Percentiles rank a stretch among this genome's conserved stretches.
Evolutionary conservation across 805 yeast species (phyloP).

Genomic region (Phaffomyces antillensis): DNA sequence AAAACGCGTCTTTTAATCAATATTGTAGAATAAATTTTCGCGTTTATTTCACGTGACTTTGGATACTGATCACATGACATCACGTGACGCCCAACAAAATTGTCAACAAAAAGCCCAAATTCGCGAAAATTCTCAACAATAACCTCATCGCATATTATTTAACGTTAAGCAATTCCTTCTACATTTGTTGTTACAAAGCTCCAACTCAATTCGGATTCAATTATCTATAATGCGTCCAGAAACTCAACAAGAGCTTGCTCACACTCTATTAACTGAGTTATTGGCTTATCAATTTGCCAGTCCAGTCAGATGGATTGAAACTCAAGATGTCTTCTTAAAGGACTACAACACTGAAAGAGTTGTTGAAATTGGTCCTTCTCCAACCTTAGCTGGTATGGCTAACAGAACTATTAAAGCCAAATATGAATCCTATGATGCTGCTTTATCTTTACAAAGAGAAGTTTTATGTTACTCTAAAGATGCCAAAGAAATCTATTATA

Average conservation of each 20-base stretch:
- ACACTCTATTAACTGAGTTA: slow-evolving; percentile 86
- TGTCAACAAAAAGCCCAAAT: not conserved
- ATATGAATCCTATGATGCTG: slow-evolving; percentile 97
- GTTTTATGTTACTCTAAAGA: slow-evolving; percentile 94
- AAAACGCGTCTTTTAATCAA: slow-evolving; percentile 2
- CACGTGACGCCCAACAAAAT: slow-evolving; percentile 5
- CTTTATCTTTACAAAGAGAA: slow-evolving; percentile 78
- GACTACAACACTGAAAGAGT: slow-evolving; percentile 95
- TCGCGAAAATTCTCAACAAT: slow-evolving; percentile 2
- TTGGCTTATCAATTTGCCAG: slow-evolving; percentile 98
- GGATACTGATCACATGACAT: no score
- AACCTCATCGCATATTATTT: not conserved
- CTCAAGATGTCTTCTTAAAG: slow-evolving; percentile 94
- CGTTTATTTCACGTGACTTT: not conserved
- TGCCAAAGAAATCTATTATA: slow-evolving; percentile 92
- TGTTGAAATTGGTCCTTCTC: slow-evolving; percentile 98
- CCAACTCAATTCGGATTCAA: not conserved
- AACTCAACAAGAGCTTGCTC: slow-evolving; percentile 96
- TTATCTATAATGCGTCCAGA: slow-evolving; percentile 56
- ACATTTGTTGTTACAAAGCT: not conserved
- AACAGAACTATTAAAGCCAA: slow-evolving; percentile 88
- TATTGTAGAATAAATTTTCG: not conserved
- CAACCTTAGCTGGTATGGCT: slow-evolving; percentile 98
- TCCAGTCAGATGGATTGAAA: slow-evolving; percentile 99
- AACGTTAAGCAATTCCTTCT: not conserved